phyloP scores from a whole-genome alignment of 2,329 filamentous ascomycete species.

The Exophiala xenobiotica region DNA sequence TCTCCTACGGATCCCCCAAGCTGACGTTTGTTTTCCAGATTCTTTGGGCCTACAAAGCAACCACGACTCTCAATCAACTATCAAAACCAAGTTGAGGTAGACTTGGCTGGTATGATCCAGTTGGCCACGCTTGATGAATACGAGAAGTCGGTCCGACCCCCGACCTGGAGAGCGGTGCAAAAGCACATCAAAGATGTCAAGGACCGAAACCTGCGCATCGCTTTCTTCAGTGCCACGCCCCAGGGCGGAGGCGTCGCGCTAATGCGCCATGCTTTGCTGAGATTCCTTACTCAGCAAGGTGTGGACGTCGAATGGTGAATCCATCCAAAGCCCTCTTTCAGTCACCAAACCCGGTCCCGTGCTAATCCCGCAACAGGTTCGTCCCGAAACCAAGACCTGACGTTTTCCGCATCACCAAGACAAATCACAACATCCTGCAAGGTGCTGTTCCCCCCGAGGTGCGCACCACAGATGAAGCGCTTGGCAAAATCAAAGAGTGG shows the following conservation, averaged over 20 bases:
- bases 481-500: constrained; percentile 67
- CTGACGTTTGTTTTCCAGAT: constrained; percentile 42
- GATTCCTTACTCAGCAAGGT: constrained; percentile 65
- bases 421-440: constrained; percentile 84
- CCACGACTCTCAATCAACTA: constrained; percentile 67
- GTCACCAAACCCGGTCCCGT: not conserved
- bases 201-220: constrained; percentile 64
- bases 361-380: constrained; percentile 44
- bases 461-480: constrained; percentile 63
- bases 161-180: constrained; percentile 66
- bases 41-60: constrained; percentile 70
- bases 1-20: not conserved
- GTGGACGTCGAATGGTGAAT: constrained; percentile 72
- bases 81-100: constrained; percentile 68
- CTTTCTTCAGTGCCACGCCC: constrained; percentile 77
- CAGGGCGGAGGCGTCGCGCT: constrained; percentile 80
- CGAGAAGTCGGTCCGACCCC: constrained; percentile 57
- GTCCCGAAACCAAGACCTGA: constrained; percentile 77
- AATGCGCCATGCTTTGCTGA: constrained; percentile 76
- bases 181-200: constrained; percentile 64
- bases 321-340: not conserved
- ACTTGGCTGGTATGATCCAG: constrained; percentile 63
- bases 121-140: constrained; percentile 61
- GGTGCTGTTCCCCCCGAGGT: constrained; percentile 68
- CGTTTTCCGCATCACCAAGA: constrained; percentile 81